Base-by-base conservation (phyloP, 1,139 yeast species). In the Candida sp. region DNA sequence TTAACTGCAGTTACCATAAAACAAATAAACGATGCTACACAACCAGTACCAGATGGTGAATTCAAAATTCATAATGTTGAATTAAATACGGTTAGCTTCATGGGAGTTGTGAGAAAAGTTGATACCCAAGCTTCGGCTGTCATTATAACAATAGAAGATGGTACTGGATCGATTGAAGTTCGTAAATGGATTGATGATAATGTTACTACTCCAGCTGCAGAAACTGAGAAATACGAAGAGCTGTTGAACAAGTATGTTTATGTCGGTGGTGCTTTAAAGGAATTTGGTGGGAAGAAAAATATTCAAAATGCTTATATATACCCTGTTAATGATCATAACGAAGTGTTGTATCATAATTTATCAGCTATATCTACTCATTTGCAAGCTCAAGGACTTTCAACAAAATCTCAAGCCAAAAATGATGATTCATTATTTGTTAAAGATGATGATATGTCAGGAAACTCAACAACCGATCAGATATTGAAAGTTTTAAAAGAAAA, bases 1-100 rank as follows among this genome's bases (percentile, higher is more conserved):
- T 62, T 88, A 39, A 84, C 90, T 1, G 95, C 97, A 0, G 93
- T 89, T 11, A 88, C 96, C 1, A 82, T 90, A 55, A 86, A 86
- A 57, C 95, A 87, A 64, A 73, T 89, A 46, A 68, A 75, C 47
- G 88, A 83, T 41, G 81, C 95, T 5, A 68, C 75, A 21, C 88
- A 83, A 51, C 70, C 70, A 4, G 76, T 79, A 6, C 86, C 87
- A 37, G 97, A 88, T 57, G 89, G 87, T 9, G 89, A 86, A n/a
- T 85, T 81, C 57, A 70, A 68, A 32, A 68, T 85, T 33, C 82
- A 87, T 56, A 85, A 83, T 42, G 79, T 78, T 41, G 82, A 79
- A 41, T 68, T 84, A 44, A 80, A 75, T 52, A 71, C 78, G 65
- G 81, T 85, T 25, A 72, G 82, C 23, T 73, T 86, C 50, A 81